phyloP scores from a whole-genome alignment of 208 protist genomes.

The Trypanosoma avium region DNA sequence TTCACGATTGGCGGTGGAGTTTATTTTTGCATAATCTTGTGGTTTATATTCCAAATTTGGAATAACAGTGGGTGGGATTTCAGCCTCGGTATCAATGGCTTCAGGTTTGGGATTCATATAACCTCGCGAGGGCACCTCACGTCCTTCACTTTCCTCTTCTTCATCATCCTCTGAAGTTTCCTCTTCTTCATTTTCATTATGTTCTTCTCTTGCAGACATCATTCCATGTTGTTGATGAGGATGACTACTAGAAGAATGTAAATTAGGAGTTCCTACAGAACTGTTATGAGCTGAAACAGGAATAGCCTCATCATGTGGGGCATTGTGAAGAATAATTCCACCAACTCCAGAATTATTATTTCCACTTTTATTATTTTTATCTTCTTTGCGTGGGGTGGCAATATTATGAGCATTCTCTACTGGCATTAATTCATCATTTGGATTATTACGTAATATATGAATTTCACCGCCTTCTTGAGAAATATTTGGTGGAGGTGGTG shows the following conservation, averaged over 20 bases:
- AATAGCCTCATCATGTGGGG: slow-evolving; percentile 71
- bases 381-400: slow-evolving; percentile 44
- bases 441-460: slow-evolving; percentile 68
- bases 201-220: background rate
- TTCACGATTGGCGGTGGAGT: slow-evolving; percentile 86
- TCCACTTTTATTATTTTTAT: background rate
- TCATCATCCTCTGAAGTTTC: slow-evolving; percentile 36
- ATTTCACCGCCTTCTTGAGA: background rate
- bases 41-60: slow-evolving; percentile 82
- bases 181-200: background rate
- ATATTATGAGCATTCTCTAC: slow-evolving; percentile 58
- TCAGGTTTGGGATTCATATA: slow-evolving; percentile 65
- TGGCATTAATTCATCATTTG: slow-evolving; percentile 84
- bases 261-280: slow-evolving; percentile 18
- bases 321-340: slow-evolving; percentile 44
- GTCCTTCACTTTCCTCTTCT: slow-evolving; percentile 28
- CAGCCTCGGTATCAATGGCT: slow-evolving; percentile 46
- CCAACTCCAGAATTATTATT: no score
- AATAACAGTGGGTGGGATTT: slow-evolving; percentile 22
- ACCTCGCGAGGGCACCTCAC: slow-evolving; percentile 38
- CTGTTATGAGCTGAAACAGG: slow-evolving; percentile 21
- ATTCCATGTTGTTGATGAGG: no score
- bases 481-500: background rate
- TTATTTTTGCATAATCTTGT: slow-evolving; percentile 79
- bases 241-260: background rate